Evolutionary conservation across 2,329 filamentous ascomycete species (phyloP).

Genomic region (Rhynchosporium agropyri): DNA sequence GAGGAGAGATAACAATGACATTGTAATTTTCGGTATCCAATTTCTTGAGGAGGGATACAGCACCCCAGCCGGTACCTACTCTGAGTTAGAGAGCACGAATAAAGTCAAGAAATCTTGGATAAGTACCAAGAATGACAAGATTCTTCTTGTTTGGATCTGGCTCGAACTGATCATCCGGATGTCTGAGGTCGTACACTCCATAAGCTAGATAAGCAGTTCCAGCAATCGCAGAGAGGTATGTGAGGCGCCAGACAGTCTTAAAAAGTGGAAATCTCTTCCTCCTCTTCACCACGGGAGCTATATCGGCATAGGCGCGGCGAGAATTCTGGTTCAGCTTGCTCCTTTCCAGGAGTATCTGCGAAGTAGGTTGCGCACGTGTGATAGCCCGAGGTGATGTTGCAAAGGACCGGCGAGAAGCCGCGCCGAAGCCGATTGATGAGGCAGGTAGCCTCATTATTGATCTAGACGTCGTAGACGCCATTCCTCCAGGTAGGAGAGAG

Average conservation of each 20-base stretch:
- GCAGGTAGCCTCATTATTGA: conserved; percentile 39
- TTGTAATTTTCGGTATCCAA: conserved; percentile 99
- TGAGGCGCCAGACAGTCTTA: conserved; percentile 81
- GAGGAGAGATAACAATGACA: conserved; percentile 93
- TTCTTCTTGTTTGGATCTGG: conserved; percentile 94
- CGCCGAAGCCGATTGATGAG: conserved; percentile 40
- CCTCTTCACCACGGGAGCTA: conserved; percentile 50
- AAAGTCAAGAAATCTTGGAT: conserved; percentile 5
- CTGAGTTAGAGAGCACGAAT: conserved; percentile 15
- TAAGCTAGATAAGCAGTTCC: conserved; percentile 74
- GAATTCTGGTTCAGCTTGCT: conserved; percentile 44
- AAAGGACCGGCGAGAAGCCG: conserved; percentile 37
- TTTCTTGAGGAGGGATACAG: conserved; percentile 95
- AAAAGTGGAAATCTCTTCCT: conserved; percentile 67
- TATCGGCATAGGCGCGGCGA: conserved; percentile 49
- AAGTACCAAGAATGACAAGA: conserved; percentile 85
- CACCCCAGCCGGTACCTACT: conserved; percentile 91
- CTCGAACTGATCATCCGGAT: conserved; percentile 77
- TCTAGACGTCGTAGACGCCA: conserved; percentile 41
- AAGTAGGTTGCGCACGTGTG: conserved; percentile 37
- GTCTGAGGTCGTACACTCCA: conserved; percentile 78
- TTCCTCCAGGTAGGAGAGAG: conserved; percentile 33
- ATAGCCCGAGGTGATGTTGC: conserved; percentile 35
- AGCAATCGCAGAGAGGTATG: conserved; percentile 73
- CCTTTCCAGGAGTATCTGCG: conserved; percentile 31